Percentiles rank a stretch among this genome's conserved stretches.
Conservation (phyloP, 2,329 filamentous ascomycete genomes). For the Hypoxylon sp. region DNA sequence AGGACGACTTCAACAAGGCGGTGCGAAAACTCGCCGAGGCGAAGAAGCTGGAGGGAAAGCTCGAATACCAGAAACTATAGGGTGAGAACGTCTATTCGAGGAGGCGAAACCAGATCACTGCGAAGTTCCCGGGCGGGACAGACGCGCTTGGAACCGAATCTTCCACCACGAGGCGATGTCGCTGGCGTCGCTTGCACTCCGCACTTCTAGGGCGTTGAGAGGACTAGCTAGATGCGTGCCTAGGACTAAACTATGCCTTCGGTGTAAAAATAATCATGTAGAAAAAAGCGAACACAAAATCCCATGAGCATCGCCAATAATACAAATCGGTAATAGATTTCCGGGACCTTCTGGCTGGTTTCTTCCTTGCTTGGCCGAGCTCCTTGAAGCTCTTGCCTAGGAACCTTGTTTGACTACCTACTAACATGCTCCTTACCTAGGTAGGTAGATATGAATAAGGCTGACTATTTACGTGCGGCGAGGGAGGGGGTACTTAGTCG, state of each 20-base stretch:
- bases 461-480: background rate
- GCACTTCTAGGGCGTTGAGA: background rate
- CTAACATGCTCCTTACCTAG: background rate
- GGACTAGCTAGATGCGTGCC: background rate
- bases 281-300: conserved; percentile 19
- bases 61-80: conserved; percentile 96
- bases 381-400: background rate
- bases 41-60: conserved; percentile 98
- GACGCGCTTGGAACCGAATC: conserved; percentile 3
- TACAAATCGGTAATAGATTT: conserved; percentile 19
- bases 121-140: background rate
- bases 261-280: conserved; percentile 33
- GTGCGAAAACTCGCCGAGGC: conserved; percentile 96
- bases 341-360: background rate
- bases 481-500: background rate
- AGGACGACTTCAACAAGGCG: conserved; percentile 99
- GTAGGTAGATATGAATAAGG: background rate
- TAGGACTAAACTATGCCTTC: conserved; percentile 17
- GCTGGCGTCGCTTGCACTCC: conserved; percentile 5
- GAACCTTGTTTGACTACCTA: background rate
- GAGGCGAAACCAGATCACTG: background rate
- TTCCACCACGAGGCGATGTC: conserved; percentile 20
- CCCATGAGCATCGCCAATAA: conserved; percentile 20
- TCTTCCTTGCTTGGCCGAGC: background rate
- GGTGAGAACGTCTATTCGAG: background rate